Conservation (phyloP, 139 green algal genomes). For the Auxenochlorella pyrenoidosa region DNA sequence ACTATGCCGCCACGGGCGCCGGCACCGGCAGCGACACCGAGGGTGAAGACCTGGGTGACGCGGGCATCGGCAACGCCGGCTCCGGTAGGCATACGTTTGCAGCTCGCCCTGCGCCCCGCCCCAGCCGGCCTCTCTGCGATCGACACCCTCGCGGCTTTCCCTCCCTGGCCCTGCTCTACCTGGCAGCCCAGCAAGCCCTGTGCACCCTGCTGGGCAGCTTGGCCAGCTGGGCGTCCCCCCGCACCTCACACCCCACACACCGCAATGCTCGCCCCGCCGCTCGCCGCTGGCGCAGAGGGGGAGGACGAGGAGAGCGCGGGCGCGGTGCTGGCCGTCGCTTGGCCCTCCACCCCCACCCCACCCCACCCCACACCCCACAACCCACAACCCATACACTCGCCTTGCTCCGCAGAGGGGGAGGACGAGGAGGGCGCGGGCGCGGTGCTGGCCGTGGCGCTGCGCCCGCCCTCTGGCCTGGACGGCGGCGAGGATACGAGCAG, state of each 20-base stretch:
- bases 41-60: conserved; percentile 24
- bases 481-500: conserved; percentile 6
- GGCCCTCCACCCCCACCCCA: too few species aligned
- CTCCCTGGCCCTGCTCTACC: too few species aligned
- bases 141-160: too few species aligned
- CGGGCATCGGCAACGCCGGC: conserved; percentile 20
- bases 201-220: too few species aligned
- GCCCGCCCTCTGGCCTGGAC: not conserved
- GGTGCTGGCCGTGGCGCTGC: not conserved
- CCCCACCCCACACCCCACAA: too few species aligned
- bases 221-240: too few species aligned
- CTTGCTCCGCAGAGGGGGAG: not conserved
- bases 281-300: too few species aligned
- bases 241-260: too few species aligned
- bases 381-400: not conserved
- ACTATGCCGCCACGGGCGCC: conserved; percentile 15
- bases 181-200: too few species aligned
- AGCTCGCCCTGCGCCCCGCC: too few species aligned
- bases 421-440: not conserved
- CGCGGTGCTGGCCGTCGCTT: not conserved
- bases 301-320: not conserved
- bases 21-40: conserved; percentile 15
- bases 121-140: too few species aligned
- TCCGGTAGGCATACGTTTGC: not conserved
- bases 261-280: too few species aligned